Base-by-base conservation (phyloP, 1,284 basidiomycete species). In the Mycena sp. region DNA sequence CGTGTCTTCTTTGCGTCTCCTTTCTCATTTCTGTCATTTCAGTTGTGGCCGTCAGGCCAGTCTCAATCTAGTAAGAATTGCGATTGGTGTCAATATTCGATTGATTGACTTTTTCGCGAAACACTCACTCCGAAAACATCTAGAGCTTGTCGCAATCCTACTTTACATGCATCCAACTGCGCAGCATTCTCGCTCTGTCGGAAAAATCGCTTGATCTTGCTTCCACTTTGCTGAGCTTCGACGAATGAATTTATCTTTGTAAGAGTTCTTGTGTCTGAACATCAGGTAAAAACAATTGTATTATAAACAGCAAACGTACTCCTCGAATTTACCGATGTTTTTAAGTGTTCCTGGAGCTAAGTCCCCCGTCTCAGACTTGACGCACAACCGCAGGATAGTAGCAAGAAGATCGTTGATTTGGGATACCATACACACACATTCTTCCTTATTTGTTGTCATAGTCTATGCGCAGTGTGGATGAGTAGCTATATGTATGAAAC, bases 351-450 rank as follows among this genome's bases (percentile, higher is more conserved):
- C 29, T 7, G 59, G 59, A 16, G 59, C 32, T 43, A 61, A 38
- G 25, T 37, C 43, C 25, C 17, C 26, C n/a, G 32, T 32, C 4
- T 58, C 55, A 19, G 55, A 49, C 1, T 58, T 45, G 28, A 53
- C 14, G 12, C 45, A 61, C 7, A 61, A 38, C 23, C 41, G 37
- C n/a, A 55, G 25, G 28, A 61, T 55, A 37, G 29, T 45, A 11
- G 59, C 54, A 29, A 61, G 52, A 46, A 61, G 52, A 10, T 54
- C 59, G 25, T 61, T 32, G 23, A 61, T 55, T 1, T 52, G 35
- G 10, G 52, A 48, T 3, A 55, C 52, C 51, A 61, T 55, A 3
- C 46, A 38, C 30, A 50, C 48, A 17, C 59, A 61, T 44, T 55
- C 19, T n/a, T 61, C 59, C 29, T 50, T 54, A 11, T 61, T 61